phyloP scores from a whole-genome alignment of 2,329 filamentous ascomycete species.

The Hypoxylon sp. region DNA sequence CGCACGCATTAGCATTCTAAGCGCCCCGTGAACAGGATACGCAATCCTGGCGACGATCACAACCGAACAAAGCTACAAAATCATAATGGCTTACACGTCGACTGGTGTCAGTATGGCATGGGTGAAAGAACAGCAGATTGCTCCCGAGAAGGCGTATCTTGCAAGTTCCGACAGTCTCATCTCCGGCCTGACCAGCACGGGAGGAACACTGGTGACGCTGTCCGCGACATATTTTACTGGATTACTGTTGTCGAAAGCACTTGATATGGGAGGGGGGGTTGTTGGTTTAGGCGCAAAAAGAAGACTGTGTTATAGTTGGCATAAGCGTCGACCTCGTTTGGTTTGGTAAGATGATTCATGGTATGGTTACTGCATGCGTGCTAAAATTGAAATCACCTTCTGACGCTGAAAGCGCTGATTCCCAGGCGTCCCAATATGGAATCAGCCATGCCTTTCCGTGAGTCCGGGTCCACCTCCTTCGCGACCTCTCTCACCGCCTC shows the following conservation, averaged over 20 bases:
- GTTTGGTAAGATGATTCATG: constrained; percentile 35
- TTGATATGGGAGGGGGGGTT: constrained; percentile 33
- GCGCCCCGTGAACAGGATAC: constrained; percentile 15
- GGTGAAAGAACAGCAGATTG: constrained; percentile 50
- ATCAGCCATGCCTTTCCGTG: constrained; percentile 50
- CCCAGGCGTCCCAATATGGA: constrained; percentile 51
- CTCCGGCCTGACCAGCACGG: constrained; percentile 27
- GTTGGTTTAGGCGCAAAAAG: constrained; percentile 33
- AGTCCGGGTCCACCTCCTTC: constrained; percentile 52
- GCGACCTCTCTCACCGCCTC: constrained; percentile 55
- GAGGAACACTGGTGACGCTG: constrained; percentile 32
- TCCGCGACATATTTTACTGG: constrained; percentile 39
- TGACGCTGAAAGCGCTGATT: constrained; percentile 44
- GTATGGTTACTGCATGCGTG: constrained; percentile 45
- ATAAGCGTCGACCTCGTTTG: constrained; percentile 46
- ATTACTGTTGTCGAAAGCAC: constrained; percentile 43
- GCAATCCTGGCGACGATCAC: constrained; percentile 15
- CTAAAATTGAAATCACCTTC: constrained; percentile 48
- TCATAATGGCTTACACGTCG: constrained; percentile 47
- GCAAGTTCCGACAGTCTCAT: constrained; percentile 41
- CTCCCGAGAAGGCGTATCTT: constrained; percentile 49
- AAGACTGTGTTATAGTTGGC: constrained; percentile 40
- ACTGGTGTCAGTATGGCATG: constrained; percentile 49
- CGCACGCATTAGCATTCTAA: constrained; percentile 31
- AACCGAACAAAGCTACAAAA: constrained; percentile 31